Conservation (phyloP, 2,329 filamentous ascomycete genomes). For the Cladosporium velox region DNA sequence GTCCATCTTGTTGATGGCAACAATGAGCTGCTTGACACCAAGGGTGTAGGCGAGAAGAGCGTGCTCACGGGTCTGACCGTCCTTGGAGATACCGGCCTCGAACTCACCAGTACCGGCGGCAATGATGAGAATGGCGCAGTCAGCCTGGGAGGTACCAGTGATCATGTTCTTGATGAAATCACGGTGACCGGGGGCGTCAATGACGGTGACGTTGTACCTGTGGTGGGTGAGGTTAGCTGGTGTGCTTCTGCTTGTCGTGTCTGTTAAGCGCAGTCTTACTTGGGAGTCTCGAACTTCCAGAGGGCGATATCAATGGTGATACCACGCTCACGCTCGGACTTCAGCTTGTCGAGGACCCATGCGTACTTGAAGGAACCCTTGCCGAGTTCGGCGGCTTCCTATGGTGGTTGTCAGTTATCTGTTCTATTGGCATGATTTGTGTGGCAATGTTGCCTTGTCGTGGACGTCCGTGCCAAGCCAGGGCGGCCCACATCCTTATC, state of each 20-base stretch:
- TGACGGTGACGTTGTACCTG: constrained; percentile 19
- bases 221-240: no score
- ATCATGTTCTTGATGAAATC: constrained; percentile 99
- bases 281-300: constrained; percentile 99
- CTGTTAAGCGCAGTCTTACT: constrained; percentile 40
- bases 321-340: constrained; percentile 99
- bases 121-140: constrained; percentile 99
- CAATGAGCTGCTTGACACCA: constrained; percentile 99
- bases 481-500: constrained; percentile 8
- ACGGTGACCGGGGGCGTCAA: constrained; percentile 98
- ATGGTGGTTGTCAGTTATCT: constrained; percentile 35
- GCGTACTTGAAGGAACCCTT: constrained; percentile 99
- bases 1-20: constrained; percentile 99
- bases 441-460: neutral
- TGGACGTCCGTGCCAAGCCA: constrained; percentile 10
- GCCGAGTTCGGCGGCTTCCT: constrained; percentile 98
- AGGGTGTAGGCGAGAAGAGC: constrained; percentile 99
- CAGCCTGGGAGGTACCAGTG: constrained; percentile 99
- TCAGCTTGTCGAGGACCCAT: constrained; percentile 99
- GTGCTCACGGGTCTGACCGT: constrained; percentile 99
- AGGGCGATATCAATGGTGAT: constrained; percentile 99
- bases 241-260: no score
- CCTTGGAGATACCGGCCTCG: constrained; percentile 99
- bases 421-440: no score
- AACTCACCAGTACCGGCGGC: constrained; percentile 99